Base-by-base conservation (phyloP, 805 yeast species). In the Myxozyma lipomycoides region DNA sequence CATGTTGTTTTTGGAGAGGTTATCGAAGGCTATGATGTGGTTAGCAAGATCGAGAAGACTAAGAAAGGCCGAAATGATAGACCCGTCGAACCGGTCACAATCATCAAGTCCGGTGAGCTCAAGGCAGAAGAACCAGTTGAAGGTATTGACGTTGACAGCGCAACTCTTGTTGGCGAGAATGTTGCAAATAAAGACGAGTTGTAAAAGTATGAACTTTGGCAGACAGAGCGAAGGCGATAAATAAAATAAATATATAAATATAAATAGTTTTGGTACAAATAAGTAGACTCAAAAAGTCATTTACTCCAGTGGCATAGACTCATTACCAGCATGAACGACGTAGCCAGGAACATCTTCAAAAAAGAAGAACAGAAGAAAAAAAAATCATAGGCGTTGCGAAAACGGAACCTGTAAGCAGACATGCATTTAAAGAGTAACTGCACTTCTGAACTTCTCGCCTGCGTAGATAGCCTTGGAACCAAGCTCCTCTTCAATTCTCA, bases 1-100 rank as follows among this genome's bases (percentile, higher is more conserved):
- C 98, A 93, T 70, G 98, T 93, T 66, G 98, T 93, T 38, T 93
- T 93, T 64, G 98, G 98, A 60, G 87, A 88, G 72, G 96, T 93
- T 49, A 51, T 88, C 37, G 74, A 70, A 43, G 97, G 97, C 62
- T 70, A 75, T 67, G 95, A 89, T 64, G 74, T 87, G 62, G 87
- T 90, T 71, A 83, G 84, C 84, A 82, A 80, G 75, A 78, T 89
- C 64, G 96, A 90, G 78, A 73, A 72, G 54, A 82, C 82, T 59
- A 76, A 73, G 68, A 52, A 52, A 43, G 53, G 56, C 22, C 43
- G 50, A 15, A 43, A 41, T 89, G 73, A 90, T 69, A 62, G 96
- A 96, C 82, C 89, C 86, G 84, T 81, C 88, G 73, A 51, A 21
- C 48, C 45, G 26, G 71, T 86, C 67, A 73, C 76, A 70, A 77